Evolutionary conservation across 176 grass and related monocot genomes (phyloP), one percentile per base, ranked within the genome.

Genomic region (Paspalum vaginatum): DNA sequence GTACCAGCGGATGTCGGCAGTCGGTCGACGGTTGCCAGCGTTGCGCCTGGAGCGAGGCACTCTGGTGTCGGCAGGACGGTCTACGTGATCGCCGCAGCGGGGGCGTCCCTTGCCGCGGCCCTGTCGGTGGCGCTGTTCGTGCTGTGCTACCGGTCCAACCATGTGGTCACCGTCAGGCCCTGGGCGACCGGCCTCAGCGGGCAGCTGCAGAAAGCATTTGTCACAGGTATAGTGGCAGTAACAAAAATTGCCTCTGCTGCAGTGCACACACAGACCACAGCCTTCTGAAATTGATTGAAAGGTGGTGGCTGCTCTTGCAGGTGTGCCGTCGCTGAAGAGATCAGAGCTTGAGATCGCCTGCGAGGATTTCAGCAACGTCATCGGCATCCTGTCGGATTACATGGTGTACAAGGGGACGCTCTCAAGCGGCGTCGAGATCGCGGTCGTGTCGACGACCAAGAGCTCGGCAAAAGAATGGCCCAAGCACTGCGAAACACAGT

Each of bases 291-390:
- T 62, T 52, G 78, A 27, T 24, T 65, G 44, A 40, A 6, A 7
- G 40, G 63, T 45, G 48, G 5, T 65, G 43, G 14, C 20, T 76
- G 22, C 25, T 39, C 20, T 20, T 65, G 76, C 74, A 92, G 91
- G 92, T 15, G 85, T 89, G 70, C 92, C 92, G 6, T 62, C 86
- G 49, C 86, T 94, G 22, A 94, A 89, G 81, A 79, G 89, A 38
- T 65, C 79, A 40, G 95, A 98, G 87, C 86, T 99, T 12, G 57
- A 93, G 85, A 38, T 79, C 13, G 90, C 96, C 45, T 93, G 93
- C 61, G 93, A 99, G 67, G 85, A 89, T 77, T 99, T 95, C 78
- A 93, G 95, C 83, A 98, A 98, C 68, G 83, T 93, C 76, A 91
- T 95, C 58, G 97, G 91, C 21, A 65, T 78, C 52, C 0, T 95